Conservation (phyloP, 208 protist species). For the Crithidia fasciculata region DNA sequence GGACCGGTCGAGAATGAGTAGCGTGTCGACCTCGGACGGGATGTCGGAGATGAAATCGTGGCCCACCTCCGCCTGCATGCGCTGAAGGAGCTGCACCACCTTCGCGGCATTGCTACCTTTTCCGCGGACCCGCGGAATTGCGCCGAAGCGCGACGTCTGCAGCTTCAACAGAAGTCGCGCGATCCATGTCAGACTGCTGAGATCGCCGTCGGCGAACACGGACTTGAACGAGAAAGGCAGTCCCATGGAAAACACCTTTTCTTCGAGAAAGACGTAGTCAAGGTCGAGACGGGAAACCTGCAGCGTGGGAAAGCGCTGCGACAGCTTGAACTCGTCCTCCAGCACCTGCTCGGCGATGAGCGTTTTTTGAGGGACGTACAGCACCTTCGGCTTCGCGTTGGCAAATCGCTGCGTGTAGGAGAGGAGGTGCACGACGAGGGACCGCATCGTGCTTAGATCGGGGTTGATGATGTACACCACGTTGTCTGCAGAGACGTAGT, state of each 20-base stretch:
- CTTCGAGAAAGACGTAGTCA: slow-evolving; percentile 79
- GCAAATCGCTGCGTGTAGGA: slow-evolving; percentile 63
- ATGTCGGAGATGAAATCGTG: slow-evolving; percentile 54
- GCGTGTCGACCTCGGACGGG: slow-evolving; percentile 63
- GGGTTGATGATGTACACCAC: slow-evolving; percentile 48
- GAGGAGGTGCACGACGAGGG: slow-evolving; percentile 59
- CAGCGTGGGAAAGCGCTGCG: slow-evolving; percentile 54
- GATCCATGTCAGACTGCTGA: slow-evolving; percentile 68
- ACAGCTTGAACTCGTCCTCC: slow-evolving; percentile 72
- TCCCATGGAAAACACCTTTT: slow-evolving; percentile 80
- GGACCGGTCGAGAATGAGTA: slow-evolving; percentile 85
- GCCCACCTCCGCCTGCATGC: slow-evolving; percentile 77
- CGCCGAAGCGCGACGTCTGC: slow-evolving; percentile 71
- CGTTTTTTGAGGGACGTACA: slow-evolving; percentile 78
- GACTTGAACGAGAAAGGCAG: slow-evolving; percentile 69
- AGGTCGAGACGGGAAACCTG: slow-evolving; percentile 74
- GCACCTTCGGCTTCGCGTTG: slow-evolving; percentile 46
- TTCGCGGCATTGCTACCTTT: slow-evolving; percentile 64
- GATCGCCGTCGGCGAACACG: slow-evolving; percentile 77
- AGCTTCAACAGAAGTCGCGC: slow-evolving; percentile 85
- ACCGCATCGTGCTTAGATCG: slow-evolving; percentile 47
- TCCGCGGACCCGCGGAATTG: slow-evolving; percentile 58
- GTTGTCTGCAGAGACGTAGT: slow-evolving; percentile 54
- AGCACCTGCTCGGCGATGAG: slow-evolving; percentile 79
- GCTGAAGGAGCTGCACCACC: slow-evolving; percentile 69